Conservation (phyloP, 345 rosid species). For the Rubroshorea leprosula region DNA sequence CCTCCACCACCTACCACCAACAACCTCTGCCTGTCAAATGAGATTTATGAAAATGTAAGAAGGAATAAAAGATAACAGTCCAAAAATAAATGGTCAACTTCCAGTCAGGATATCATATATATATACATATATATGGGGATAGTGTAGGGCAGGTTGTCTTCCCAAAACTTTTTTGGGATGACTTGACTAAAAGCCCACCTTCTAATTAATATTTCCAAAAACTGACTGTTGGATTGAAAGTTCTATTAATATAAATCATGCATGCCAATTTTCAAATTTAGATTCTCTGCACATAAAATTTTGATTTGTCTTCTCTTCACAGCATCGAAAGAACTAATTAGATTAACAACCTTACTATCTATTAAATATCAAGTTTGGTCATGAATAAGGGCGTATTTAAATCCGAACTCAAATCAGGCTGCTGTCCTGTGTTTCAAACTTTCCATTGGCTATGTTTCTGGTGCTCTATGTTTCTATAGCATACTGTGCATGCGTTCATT, state of each 20-base stretch:
- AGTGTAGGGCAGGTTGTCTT: too few species aligned
- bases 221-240: too few species aligned
- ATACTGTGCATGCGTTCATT: background rate
- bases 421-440: background rate
- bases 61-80: background rate
- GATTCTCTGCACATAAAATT: background rate
- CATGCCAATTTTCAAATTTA: too few species aligned
- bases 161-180: too few species aligned
- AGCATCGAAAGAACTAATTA: background rate
- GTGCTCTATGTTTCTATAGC: background rate
- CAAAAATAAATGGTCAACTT: background rate
- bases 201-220: too few species aligned
- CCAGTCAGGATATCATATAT: too few species aligned
- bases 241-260: too few species aligned
- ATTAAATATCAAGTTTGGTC: background rate
- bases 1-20: slow-evolving; percentile 91
- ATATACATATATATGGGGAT: too few species aligned
- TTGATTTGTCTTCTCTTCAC: background rate
- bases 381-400: background rate
- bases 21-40: slow-evolving; percentile 64
- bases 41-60: background rate
- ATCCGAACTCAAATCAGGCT: background rate
- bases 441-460: background rate
- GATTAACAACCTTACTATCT: background rate
- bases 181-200: too few species aligned